These are phyloP conservation scores for Suillus alpinus DNA, from an alignment of 768 basidiomycete species.

Conservation along the genomic window DNA sequence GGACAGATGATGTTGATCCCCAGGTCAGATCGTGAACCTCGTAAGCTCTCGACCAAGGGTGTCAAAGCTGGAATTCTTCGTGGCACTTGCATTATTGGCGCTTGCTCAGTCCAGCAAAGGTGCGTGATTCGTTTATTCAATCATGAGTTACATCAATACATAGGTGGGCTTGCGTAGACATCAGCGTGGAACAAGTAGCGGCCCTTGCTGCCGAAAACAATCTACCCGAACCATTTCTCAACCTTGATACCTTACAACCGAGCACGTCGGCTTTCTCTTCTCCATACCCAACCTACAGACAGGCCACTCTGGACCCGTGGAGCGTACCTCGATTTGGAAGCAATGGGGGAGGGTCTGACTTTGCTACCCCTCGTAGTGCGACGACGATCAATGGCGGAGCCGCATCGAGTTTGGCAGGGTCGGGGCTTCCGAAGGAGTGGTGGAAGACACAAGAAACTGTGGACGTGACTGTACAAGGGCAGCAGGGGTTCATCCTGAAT, in stretches of 20 bases:
- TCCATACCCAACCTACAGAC: slow-evolving; percentile 40
- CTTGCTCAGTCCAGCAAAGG: slow-evolving; percentile 83
- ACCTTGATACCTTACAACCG: slow-evolving; percentile 56
- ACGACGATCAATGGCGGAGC: slow-evolving; percentile 39
- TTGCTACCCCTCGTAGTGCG: slow-evolving; percentile 19
- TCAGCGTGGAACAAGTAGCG: slow-evolving; percentile 81
- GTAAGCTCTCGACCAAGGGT: slow-evolving; percentile 80
- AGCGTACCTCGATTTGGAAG: slow-evolving; percentile 35
- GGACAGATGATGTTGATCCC: background rate
- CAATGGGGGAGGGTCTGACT: slow-evolving; percentile 32
- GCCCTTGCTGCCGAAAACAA: slow-evolving; percentile 74
- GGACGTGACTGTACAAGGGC: slow-evolving; percentile 71
- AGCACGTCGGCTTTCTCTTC: slow-evolving; percentile 51
- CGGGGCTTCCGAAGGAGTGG: slow-evolving; percentile 77
- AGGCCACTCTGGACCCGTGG: slow-evolving; percentile 63
- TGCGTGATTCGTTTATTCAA: slow-evolving; percentile 25
- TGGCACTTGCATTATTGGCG: slow-evolving; percentile 84
- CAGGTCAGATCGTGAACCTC: slow-evolving; percentile 77
- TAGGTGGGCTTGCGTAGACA: slow-evolving; percentile 42
- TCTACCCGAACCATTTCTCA: slow-evolving; percentile 70
- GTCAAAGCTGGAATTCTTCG: slow-evolving; percentile 88
- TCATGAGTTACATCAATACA: background rate
- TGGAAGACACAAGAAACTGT: slow-evolving; percentile 82
- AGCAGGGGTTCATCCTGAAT: slow-evolving; percentile 90
- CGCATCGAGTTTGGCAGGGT: slow-evolving; percentile 62